Base-by-base conservation (phyloP, 2,329 filamentous ascomycete genomes). In the Aspergillus phoenicis region DNA sequence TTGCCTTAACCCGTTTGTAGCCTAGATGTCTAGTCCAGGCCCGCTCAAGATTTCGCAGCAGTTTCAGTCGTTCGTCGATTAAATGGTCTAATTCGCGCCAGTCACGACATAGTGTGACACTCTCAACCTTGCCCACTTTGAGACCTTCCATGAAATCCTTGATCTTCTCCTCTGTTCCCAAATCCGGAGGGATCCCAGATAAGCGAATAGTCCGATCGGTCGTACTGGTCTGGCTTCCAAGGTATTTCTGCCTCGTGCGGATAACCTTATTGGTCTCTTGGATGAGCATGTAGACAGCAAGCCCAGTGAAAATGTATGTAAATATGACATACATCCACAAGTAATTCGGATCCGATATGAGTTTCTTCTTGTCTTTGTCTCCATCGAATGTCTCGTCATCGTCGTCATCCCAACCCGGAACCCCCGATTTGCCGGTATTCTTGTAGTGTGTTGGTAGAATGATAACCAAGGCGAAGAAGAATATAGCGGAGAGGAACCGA, bases 241-340 rank as follows among this genome's bases (percentile, higher is more conserved):
- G 84, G 72, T 97, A 99, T 61, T 93, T 88, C 75, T 99, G 95
- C 24, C 95, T 84, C 30, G 94, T 85, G 59, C 89, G 86, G 65
- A 98, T 96, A 56, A 99, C 89, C 61, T 88, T 89, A 67, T 89
- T 87, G 0, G 95, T 98, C 77, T 97, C 89, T 45, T 85, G 84
- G 61, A 94, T 87, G 69, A 98, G 87, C 67, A 94, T 85, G 73
- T 93, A 96, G 11, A 97, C 81, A 0, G 91, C 90, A 45, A 98
- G 78, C 1, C 82, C 86, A 5, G 90, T 94, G 75, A 98, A 99
- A 54, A 98, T 83, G 79, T 97, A 99, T 1, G 93, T 91, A 70
- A 99, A 99, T n/a, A 91, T 82, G 13, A 97, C 85, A 71, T 98
- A 97, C 70, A 94, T 91, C 93, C 94, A 97, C 1, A 97, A 80